Evolutionary conservation across 129 eudicot species (phyloP).

Genomic region (Flaveria sonorensis): DNA sequence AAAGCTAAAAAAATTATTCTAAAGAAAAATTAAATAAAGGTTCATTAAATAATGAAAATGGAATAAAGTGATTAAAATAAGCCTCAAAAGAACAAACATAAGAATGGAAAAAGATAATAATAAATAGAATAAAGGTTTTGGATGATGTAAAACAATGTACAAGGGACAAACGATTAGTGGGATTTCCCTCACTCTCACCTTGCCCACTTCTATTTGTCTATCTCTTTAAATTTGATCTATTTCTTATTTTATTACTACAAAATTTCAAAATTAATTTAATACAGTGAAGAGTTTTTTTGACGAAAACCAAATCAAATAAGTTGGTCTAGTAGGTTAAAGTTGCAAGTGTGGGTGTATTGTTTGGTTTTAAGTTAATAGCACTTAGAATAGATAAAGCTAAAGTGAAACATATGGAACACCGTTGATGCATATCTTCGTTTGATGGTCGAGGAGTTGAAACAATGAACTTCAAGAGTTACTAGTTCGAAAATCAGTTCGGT

Average conservation of each 20-base stretch:
- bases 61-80: slow-evolving; percentile 50
- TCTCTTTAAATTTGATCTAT: background rate
- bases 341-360: background rate
- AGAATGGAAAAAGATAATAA: slow-evolving; percentile 39
- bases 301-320: too few species aligned
- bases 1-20: slow-evolving; percentile 33
- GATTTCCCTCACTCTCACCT: slow-evolving; percentile 47
- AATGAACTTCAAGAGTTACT: background rate
- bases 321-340: background rate
- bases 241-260: background rate
- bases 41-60: slow-evolving; percentile 19
- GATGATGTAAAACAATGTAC: slow-evolving; percentile 35
- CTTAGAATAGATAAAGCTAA: background rate
- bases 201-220: slow-evolving; percentile 57
- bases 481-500: background rate
- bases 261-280: background rate
- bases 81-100: slow-evolving; percentile 49
- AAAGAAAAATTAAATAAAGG: slow-evolving; percentile 28
- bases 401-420: background rate
- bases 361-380: background rate
- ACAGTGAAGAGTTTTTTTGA: background rate
- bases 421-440: background rate
- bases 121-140: slow-evolving; percentile 30
- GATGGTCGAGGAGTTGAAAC: background rate
- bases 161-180: slow-evolving; percentile 56